Base-by-base conservation (phyloP, 768 basidiomycete genomes). In the Polyporus arcularius region DNA sequence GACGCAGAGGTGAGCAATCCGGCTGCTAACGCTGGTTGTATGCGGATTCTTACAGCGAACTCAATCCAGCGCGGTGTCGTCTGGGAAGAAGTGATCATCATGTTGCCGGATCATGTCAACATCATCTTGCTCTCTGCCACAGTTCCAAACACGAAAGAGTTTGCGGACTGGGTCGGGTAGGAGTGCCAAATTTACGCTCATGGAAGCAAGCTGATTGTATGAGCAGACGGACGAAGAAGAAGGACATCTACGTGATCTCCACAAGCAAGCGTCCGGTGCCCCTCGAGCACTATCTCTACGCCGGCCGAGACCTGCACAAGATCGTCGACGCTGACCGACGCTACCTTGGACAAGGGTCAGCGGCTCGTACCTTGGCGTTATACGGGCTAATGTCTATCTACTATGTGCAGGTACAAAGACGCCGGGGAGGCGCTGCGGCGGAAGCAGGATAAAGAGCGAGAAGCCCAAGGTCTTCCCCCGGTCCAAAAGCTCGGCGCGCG, bases 1-100 rank as follows among this genome's bases (percentile, higher is more conserved):
- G 97, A 99, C 72, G 91, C 94, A 15, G 97, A 99, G 88, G 96
- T 96, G 58, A 52, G 53, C 70, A 67, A 12, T 57, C 52, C 58
- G 56, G 26, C 32, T 32, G 49, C 50, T 40, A 7, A 11, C 4
- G n/a, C n/a, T 21, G 18, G 52, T 11, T 6, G 3, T 49, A 7
- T 31, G 16, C n/a, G 18, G 52, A n/a, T 53, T 14, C 52, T 39
- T 35, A 46, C 35, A 43, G 3, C 18, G 32, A 4, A 39, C 1
- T 35, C 15, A 35, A 41, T n/a, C 16, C 32, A 98, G 96, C 84
- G 97, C 71, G 97, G 97, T 42, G 97, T 99, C 16, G 97, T 99
- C 12, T 99, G 97, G 97, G 96, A 99, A 75, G 96, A 99, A 76
- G 96, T 99, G 30, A 99, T 99, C 66, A 99, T 99, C 73, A 98